Evolutionary conservation across 2,329 filamentous ascomycete genomes (phyloP).

Genomic region (Magnaporthiopsis incrustans): DNA sequence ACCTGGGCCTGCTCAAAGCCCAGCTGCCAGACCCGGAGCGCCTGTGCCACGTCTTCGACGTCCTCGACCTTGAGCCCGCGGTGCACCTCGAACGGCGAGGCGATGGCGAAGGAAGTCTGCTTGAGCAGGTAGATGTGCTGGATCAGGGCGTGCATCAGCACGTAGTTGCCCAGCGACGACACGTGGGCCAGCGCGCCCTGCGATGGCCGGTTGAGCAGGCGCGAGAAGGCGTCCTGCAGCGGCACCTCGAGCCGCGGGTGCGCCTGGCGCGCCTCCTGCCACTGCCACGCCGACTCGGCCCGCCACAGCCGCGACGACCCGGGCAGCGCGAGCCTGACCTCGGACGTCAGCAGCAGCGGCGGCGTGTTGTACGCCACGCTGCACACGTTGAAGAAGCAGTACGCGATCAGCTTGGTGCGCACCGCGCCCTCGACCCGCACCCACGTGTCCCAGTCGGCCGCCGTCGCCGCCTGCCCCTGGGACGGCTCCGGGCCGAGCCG

Average conservation of each 20-base stretch:
- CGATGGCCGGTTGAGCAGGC: conserved; percentile 43
- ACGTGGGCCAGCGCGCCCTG: conserved; percentile 41
- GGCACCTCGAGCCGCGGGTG: conserved; percentile 38
- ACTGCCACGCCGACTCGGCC: conserved; percentile 49
- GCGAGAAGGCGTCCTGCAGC: conserved; percentile 48
- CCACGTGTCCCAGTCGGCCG: conserved; percentile 51
- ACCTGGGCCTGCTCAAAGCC: conserved; percentile 48
- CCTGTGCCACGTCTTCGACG: conserved; percentile 47
- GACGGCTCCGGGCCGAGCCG: conserved; percentile 41
- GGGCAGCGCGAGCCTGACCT: conserved; percentile 48
- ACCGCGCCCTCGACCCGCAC: conserved; percentile 47
- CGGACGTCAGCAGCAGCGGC: conserved; percentile 48
- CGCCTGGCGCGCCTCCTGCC: conserved; percentile 48
- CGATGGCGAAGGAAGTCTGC: conserved; percentile 46
- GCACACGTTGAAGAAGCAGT: conserved; percentile 55
- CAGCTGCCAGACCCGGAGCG: conserved; percentile 49
- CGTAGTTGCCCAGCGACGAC: conserved; percentile 59
- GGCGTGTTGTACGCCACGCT: conserved; percentile 55
- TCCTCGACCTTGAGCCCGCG: conserved; percentile 45
- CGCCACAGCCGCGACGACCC: conserved; percentile 49
- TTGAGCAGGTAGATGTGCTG: conserved; percentile 66
- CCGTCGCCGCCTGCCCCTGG: conserved; percentile 33
- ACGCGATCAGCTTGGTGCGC: conserved; percentile 52
- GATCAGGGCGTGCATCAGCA: conserved; percentile 62
- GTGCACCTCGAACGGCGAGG: conserved; percentile 40